A percentile compares a stretch with the other conserved stretches of the same genome.
Conservation (phyloP, 148 eudicot genomes). For the Vaccinium myrtillus region DNA sequence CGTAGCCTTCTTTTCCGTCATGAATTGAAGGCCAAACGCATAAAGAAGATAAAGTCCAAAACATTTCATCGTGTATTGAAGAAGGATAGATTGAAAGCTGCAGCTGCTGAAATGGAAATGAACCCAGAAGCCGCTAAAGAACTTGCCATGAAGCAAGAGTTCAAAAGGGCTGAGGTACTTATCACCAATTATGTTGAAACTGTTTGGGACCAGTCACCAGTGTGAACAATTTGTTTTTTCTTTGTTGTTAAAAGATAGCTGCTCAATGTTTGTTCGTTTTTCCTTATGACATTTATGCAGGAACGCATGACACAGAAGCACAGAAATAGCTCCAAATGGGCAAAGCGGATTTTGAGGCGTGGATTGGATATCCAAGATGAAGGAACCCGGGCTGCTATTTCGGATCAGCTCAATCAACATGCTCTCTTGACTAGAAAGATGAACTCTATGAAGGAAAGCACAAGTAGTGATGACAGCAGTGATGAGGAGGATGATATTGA, state of each 20-base stretch:
- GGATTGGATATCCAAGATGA: constrained; percentile 85
- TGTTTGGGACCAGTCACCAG: neutral
- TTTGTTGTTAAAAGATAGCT: neutral
- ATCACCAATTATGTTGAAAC: neutral
- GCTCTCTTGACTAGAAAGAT: constrained; percentile 81
- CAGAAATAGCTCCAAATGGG: constrained; percentile 84
- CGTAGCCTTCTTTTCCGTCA: constrained; percentile 85
- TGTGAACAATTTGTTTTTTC: neutral
- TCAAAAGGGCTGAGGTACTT: constrained; percentile 75
- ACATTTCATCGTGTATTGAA: constrained; percentile 72
- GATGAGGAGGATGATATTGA: constrained; percentile 60
- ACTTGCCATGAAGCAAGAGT: constrained; percentile 79
- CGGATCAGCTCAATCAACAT: constrained; percentile 76
- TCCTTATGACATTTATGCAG: constrained; percentile 33
- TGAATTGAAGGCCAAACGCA: constrained; percentile 79
- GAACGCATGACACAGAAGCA: constrained; percentile 84
- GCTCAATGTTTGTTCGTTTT: constrained; percentile 9
- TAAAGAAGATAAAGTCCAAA: constrained; percentile 89
- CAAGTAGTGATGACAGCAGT: constrained; percentile 60
- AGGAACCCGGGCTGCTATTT: constrained; percentile 82
- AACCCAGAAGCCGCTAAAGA: constrained; percentile 83
- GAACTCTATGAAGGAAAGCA: constrained; percentile 66
- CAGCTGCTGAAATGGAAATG: constrained; percentile 33
- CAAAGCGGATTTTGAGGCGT: constrained; percentile 63
- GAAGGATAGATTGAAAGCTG: constrained; percentile 68